Base-by-base conservation (phyloP, 2,329 filamentous ascomycete species). In the Aspergillus amoenus region DNA sequence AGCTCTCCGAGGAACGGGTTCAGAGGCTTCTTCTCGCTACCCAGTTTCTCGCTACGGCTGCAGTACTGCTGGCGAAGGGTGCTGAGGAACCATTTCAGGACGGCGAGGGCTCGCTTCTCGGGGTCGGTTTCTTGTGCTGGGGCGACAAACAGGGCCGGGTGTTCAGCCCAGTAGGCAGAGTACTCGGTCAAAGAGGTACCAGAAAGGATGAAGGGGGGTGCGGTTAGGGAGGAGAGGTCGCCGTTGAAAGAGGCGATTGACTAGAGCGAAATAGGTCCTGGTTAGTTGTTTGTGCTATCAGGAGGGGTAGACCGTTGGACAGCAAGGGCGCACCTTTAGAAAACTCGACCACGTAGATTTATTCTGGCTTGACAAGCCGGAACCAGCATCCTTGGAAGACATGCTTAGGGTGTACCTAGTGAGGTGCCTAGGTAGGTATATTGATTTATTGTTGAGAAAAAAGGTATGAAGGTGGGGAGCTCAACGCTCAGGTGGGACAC, bases 1-100 rank as follows among this genome's bases (percentile, higher is more conserved):
- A 97, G 83, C 79, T 99, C 93, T 56, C 93, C 93, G 37, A 99
- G 78, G 78, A 99, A 97, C 0, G 94, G 94, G 71, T 99, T 97
- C 58, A 99, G 79, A 2, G 93, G 93, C 81, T 97, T 99, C 86
- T 97, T 97, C 81, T 97, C 93, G 70, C 91, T 94, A 49, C 91
- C 92, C 62, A 87, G 76, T 73, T 87, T 87, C 72, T 97, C 93
- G 71, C 90, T 95, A 58, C 85, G 80, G 66, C 81, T 86, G 66
- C 82, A 84, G 72, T 88, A 89, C 52, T 96, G 91, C 76, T 95
- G 91, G 79, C 94, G 96, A 52, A 97, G 81, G 3, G 93, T 96
- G 69, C 87, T 93, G 55, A 97, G 78, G 78, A 97, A 97, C 93
- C 93, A 97, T 76, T 93, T 95, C 67, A 97, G 80, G n/a, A 97